phyloP scores from a whole-genome alignment of 352 stramenopile species.

The Pythium phragmitis region DNA sequence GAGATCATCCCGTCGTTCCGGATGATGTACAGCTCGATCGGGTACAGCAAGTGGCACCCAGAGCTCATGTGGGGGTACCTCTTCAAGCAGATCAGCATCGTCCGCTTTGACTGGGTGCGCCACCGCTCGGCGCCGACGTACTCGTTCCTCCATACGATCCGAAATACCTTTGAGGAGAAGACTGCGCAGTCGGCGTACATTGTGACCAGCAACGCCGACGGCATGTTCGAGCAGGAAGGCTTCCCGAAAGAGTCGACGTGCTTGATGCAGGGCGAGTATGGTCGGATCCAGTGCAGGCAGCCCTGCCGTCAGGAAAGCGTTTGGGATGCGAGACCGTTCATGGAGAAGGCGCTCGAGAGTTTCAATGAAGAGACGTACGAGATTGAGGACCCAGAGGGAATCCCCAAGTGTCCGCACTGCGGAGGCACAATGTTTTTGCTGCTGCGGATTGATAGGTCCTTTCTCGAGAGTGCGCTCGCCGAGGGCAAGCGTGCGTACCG shows the following conservation, averaged over 20 bases:
- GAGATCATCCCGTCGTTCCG: slow-evolving; percentile 47
- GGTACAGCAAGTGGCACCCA: slow-evolving; percentile 41
- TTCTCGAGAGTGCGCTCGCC: slow-evolving; percentile 46
- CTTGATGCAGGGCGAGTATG: slow-evolving; percentile 66
- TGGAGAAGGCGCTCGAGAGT: slow-evolving; percentile 46
- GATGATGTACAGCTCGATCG: slow-evolving; percentile 65
- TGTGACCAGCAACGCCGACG: slow-evolving; percentile 68
- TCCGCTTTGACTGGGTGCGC: slow-evolving; percentile 46
- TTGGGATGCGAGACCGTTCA: slow-evolving; percentile 51
- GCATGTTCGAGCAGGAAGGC: slow-evolving; percentile 70
- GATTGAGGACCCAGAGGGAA: slow-evolving; percentile 45
- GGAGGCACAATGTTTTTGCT: slow-evolving; percentile 51
- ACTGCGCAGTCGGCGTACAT: slow-evolving; percentile 49
- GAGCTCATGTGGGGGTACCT: slow-evolving; percentile 59
- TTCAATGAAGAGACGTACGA: slow-evolving; percentile 57
- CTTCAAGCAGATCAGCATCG: slow-evolving; percentile 64
- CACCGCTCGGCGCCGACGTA: slow-evolving; percentile 59
- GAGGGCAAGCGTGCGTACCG: slow-evolving; percentile 38
- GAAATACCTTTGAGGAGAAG: slow-evolving; percentile 34
- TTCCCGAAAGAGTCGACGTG: slow-evolving; percentile 56
- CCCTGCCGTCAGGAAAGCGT: slow-evolving; percentile 47
- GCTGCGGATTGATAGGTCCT: slow-evolving; percentile 46
- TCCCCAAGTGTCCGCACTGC: slow-evolving; percentile 55
- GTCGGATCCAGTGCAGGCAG: slow-evolving; percentile 48
- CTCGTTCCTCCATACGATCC: slow-evolving; percentile 45